A percentile compares a stretch with the other conserved stretches of the same genome.
phyloP scores from a whole-genome alignment of 2,329 filamentous ascomycete genomes.

The Chaetoscypha palmicola region DNA sequence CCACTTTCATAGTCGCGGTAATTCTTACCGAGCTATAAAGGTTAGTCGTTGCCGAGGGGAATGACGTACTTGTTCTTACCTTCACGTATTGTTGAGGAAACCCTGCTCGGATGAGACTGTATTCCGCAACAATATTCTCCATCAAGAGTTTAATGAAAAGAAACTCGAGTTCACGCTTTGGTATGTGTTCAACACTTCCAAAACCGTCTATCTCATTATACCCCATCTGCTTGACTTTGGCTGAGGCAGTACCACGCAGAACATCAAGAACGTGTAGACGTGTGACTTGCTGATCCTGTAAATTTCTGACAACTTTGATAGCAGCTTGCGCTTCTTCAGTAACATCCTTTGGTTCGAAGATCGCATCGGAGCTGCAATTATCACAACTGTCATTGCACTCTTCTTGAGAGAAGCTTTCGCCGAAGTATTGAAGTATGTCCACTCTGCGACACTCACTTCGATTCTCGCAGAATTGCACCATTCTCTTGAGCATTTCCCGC shows the following conservation, averaged over 20 bases:
- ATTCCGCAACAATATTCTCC: conserved; percentile 67
- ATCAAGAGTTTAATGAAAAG: conserved; percentile 71
- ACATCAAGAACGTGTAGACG: conserved; percentile 78
- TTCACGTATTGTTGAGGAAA: conserved; percentile 71
- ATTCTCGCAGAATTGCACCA: conserved; percentile 87
- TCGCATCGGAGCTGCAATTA: conserved; percentile 71
- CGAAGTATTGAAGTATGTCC: conserved; percentile 91
- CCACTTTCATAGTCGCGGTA: conserved; percentile 24
- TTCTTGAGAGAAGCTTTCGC: conserved; percentile 66
- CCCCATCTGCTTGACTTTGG: conserved; percentile 43
- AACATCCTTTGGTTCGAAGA: conserved; percentile 68
- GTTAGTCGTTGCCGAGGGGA: conserved; percentile 25
- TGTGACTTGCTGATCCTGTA: conserved; percentile 57
- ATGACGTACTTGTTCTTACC: conserved; percentile 37
- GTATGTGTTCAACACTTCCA: conserved; percentile 62
- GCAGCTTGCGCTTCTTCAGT: conserved; percentile 66
- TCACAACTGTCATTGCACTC: conserved; percentile 76
- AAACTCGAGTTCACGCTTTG: conserved; percentile 71
- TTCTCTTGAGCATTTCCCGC: conserved; percentile 73
- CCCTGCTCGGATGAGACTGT: conserved; percentile 51
- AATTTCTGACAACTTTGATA: conserved; percentile 56
- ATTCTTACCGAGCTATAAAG: conserved; percentile 27
- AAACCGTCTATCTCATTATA: conserved; percentile 41
- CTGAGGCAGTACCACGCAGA: conserved; percentile 61
- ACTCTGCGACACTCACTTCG: conserved; percentile 77